A percentile compares a stretch with the other conserved stretches of the same genome.
These are phyloP conservation scores for Debaryomycetaceae sp. DNA, from an alignment of 1,139 yeast species.

Conservation along the genomic window DNA sequence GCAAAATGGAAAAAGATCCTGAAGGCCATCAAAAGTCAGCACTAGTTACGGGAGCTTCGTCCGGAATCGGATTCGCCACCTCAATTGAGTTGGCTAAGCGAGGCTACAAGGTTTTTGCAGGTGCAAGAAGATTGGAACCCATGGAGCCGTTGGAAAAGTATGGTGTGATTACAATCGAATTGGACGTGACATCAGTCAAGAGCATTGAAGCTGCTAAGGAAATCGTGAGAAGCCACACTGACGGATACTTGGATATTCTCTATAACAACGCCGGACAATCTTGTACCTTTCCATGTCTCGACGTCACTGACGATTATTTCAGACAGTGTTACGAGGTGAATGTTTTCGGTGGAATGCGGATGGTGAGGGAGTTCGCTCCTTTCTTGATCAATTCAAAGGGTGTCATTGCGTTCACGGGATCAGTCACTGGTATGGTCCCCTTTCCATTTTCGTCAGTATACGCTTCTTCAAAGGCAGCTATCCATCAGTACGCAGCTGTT, in stretches of 20 bases:
- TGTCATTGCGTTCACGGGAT: conserved; percentile 71
- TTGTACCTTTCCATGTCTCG: conserved; percentile 70
- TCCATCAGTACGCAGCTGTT: conserved; percentile 64
- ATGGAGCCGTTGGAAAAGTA: conserved; percentile 51
- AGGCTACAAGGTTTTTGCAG: conserved; percentile 55
- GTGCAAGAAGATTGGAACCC: conserved; percentile 65
- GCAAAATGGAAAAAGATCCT: not conserved
- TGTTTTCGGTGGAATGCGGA: conserved; percentile 63
- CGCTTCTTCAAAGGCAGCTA: conserved; percentile 73
- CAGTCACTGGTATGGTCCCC: conserved; percentile 62
- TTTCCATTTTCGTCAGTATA: conserved; percentile 72
- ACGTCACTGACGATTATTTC: conserved; percentile 56
- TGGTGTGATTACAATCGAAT: conserved; percentile 23
- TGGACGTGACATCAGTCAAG: conserved; percentile 51
- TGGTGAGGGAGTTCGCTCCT: conserved; percentile 56
- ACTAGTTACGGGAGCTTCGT: conserved; percentile 75
- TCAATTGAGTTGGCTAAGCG: conserved; percentile 61
- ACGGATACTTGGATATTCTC: conserved; percentile 52
- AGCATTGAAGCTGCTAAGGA: conserved; percentile 47
- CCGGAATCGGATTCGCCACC: conserved; percentile 73
- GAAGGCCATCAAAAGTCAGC: conserved; percentile 37
- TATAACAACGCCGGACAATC: conserved; percentile 64
- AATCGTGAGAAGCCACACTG: conserved; percentile 31
- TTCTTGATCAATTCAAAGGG: conserved; percentile 67
- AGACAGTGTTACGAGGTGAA: conserved; percentile 62